Evolutionary conservation across 2,329 filamentous ascomycete species (phyloP), one percentile per base, ranked within the genome.

Genomic region (Incumbomyces lentus): DNA sequence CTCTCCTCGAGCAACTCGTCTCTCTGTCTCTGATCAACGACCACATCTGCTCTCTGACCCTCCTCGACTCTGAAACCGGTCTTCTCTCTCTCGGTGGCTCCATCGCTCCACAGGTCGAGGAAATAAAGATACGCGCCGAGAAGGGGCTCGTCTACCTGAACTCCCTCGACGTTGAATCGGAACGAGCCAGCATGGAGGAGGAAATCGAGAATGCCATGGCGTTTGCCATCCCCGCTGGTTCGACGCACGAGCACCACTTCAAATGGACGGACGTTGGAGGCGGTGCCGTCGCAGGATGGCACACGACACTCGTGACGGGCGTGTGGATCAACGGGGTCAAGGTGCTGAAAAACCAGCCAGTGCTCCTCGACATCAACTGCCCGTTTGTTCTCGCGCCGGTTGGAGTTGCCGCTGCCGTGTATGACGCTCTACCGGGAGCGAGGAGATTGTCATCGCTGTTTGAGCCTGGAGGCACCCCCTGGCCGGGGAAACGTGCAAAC

Each of bases 41-140:
- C 6, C 49, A 50, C 5, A 46, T 62, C n/a, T 62, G 52, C 46
- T 62, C 60, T 1, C 31, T 61, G 13, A 59, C 57, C 32, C 47
- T 62, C 13, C 56, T 63, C 40, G 60, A 61, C 44, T 48, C 52
- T 8, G 48, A 58, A 26, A 52, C 55, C 36, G 60, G 60, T 1
- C 49, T 63, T 6, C 58, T 63, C 12, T 61, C 58, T 43, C 43
- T 63, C n/a, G 60, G 60, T 34, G 58, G 56, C 3, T 60, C 60
- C 2, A 54, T 55, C 22, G 60, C 59, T 2, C 36, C 37, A 12
- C 49, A 55, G 13, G 51, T 60, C 11, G 54, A 58, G 26, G 48
- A 55, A 47, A 54, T 54, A 5, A 57, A 58, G 19, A 47, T 54
- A 17, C 53, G 59, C 40, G 58, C 55, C 4, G 52, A 58, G 29